Percentiles rank a stretch among this genome's conserved stretches.
Conservation (phyloP, 2,329 filamentous ascomycete genomes). For the Chaetothyriales sp. region DNA sequence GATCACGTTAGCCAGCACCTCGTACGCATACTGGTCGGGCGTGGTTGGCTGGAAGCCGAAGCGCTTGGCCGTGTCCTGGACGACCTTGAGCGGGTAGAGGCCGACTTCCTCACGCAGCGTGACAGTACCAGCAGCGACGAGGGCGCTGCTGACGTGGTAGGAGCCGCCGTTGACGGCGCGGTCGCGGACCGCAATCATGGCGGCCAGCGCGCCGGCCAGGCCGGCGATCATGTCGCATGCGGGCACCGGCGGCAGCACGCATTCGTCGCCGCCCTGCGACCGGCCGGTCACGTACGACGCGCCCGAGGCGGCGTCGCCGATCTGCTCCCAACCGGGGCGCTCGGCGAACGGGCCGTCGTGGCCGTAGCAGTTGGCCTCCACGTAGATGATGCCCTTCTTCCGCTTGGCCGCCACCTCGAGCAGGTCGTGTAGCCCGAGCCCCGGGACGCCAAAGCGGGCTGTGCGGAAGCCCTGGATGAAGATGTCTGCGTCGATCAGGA, state of each 20-base stretch:
- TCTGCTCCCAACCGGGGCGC: conserved; percentile 37
- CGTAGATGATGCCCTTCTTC: conserved; percentile 32
- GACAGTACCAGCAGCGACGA: conserved; percentile 21
- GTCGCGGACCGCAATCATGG: conserved; percentile 46
- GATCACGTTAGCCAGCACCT: not conserved
- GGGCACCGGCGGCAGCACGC: conserved; percentile 33
- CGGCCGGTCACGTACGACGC: conserved; percentile 23
- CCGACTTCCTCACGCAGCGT: conserved; percentile 22
- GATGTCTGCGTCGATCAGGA: conserved; percentile 36
- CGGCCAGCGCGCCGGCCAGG: conserved; percentile 54
- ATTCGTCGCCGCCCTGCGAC: conserved; percentile 21
- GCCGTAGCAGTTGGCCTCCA: conserved; percentile 37
- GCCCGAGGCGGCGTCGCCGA: conserved; percentile 29
- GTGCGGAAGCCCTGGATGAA: conserved; percentile 39
- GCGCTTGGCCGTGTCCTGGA: conserved; percentile 5
- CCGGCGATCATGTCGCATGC: conserved; percentile 52
- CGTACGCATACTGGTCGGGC: conserved; percentile 15
- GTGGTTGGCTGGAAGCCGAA: conserved; percentile 8
- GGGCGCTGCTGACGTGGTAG: conserved; percentile 18
- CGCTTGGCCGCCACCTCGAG: conserved; percentile 26
- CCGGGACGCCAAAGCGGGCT: conserved; percentile 38
- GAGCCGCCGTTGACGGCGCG: conserved; percentile 46
- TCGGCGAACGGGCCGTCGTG: conserved; percentile 31
- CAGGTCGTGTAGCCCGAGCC: conserved; percentile 37
- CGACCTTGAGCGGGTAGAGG: conserved; percentile 20